Base-by-base conservation (phyloP, 768 basidiomycete species). In the Psilocybe subaeruginosa region DNA sequence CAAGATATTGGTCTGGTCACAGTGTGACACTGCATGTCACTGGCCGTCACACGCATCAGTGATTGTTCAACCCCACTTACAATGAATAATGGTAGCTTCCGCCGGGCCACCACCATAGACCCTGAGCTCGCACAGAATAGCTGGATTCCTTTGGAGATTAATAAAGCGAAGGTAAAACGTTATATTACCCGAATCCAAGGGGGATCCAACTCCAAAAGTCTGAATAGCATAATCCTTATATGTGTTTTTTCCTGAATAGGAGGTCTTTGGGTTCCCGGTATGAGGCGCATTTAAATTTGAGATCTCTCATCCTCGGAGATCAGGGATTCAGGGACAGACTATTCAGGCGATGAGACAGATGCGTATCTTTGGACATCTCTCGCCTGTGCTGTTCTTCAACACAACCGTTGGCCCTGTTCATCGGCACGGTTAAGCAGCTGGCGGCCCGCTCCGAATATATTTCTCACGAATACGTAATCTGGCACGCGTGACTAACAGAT, bases 251-350 rank as follows among this genome's bases (percentile, higher is more conserved):
- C 58, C 52, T 45, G 51, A 59, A 51, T 57, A 16, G 29, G 56
- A 33, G 17, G 41, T 19, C 8, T 49, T 19, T n/a, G 6, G 17
- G n/a, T 60, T 37, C 59, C 52, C 23, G 59, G 41, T 54, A 47
- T 31, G 37, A n/a, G 59, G 59, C 59, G 17, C 53, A 48, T 48
- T 45, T 8, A 29, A 46, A n/a, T 17, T 33, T 31, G 16, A 53
- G 33, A 53, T 56, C 43, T 56, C 30, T 46, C 41, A 41, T 58
- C 56, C 56, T 62, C 56, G 61, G 61, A 49, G 54, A 33, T 62
- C 56, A 62, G 52, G 46, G 61, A 46, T 52, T 27, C 33, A 43
- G 41, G 41, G 41, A 43, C 41, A 43, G 9, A 6, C n/a, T 43
- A 43, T 43, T 16, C 41, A 12, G 41, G 41, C 4, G 41, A 43